Evolutionary conservation across 129 eudicot genomes (phyloP).

Genomic region (Rutidosis leptorrhynchoides): DNA sequence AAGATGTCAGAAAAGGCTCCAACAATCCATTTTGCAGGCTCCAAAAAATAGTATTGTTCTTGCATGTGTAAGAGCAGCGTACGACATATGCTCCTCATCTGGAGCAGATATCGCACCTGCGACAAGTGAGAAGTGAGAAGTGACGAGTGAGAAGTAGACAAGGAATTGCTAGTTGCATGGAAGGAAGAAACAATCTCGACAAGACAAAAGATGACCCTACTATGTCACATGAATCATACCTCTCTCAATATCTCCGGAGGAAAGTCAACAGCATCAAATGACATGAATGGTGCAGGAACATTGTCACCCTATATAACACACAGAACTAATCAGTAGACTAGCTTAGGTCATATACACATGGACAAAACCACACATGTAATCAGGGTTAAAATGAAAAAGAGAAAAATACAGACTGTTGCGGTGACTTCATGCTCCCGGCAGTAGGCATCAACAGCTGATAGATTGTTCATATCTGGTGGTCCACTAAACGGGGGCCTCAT

Average conservation of each 20-base stretch:
- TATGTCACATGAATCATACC: no score
- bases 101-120: slow-evolving; percentile 99
- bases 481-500: slow-evolving; percentile 48
- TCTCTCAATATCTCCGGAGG: slow-evolving; percentile 84
- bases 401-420: slow-evolving; percentile 77
- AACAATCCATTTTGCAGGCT: no score
- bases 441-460: slow-evolving; percentile 63
- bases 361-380: no score
- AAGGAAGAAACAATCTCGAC: no score
- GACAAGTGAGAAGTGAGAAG: no score
- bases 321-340: no score
- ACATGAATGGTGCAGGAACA: slow-evolving; percentile 93
- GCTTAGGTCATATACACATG: no score
- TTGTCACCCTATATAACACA: slow-evolving; percentile 75
- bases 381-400: no score
- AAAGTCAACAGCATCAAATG: slow-evolving; percentile 83
- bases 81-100: slow-evolving; percentile 99
- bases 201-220: no score
- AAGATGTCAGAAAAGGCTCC: no score
- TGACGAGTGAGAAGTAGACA: no score
- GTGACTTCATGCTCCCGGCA: slow-evolving; percentile 69
- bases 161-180: not conserved
- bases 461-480: slow-evolving; percentile 51
- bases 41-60: no score
- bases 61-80: slow-evolving; percentile 99